Percentiles rank a stretch among this genome's conserved stretches.
Conservation (phyloP, 352 stramenopile genomes). For the Pythium monospermum region DNA sequence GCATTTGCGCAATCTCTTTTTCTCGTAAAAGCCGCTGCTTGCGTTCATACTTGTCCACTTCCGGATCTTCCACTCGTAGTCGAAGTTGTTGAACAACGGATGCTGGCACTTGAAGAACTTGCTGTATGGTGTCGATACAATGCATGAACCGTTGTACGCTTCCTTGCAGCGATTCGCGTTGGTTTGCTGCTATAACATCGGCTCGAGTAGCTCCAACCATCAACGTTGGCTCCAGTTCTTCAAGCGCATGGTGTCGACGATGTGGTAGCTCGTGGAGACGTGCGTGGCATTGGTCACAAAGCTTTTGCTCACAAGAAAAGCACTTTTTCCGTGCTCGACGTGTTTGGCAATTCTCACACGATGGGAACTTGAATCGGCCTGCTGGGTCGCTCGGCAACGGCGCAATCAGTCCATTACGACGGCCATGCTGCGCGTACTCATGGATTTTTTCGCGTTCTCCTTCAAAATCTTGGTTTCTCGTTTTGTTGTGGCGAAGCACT, state of each 20-base stretch:
- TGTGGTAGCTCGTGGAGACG: constrained; percentile 49
- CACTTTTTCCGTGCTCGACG: constrained; percentile 45
- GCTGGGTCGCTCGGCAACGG: constrained; percentile 29
- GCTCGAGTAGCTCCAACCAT: constrained; percentile 25
- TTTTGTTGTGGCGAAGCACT: constrained; percentile 28
- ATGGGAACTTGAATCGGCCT: constrained; percentile 35
- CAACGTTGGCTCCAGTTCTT: constrained; percentile 31
- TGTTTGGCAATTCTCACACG: constrained; percentile 47
- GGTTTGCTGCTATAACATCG: constrained; percentile 16
- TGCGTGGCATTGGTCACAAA: constrained; percentile 60
- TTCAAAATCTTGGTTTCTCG: constrained; percentile 30
- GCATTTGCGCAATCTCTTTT: constrained; percentile 50
- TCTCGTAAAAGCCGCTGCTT: constrained; percentile 38
- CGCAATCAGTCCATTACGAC: constrained; percentile 58
- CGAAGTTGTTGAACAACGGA: neutral
- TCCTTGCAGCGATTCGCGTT: constrained; percentile 27
- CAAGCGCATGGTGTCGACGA: constrained; percentile 43
- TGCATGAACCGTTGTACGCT: constrained; percentile 19
- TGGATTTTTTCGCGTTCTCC: constrained; percentile 34
- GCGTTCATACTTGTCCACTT: constrained; percentile 45
- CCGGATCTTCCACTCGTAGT: constrained; percentile 16
- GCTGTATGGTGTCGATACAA: constrained; percentile 29
- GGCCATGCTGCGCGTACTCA: constrained; percentile 25
- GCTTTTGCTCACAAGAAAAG: constrained; percentile 43
- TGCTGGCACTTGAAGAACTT: constrained; percentile 7